Evolutionary conservation across 2,329 filamentous ascomycete species (phyloP), one percentile per base, ranked within the genome.

Genomic region (Pseudocercospora fijiensis): DNA sequence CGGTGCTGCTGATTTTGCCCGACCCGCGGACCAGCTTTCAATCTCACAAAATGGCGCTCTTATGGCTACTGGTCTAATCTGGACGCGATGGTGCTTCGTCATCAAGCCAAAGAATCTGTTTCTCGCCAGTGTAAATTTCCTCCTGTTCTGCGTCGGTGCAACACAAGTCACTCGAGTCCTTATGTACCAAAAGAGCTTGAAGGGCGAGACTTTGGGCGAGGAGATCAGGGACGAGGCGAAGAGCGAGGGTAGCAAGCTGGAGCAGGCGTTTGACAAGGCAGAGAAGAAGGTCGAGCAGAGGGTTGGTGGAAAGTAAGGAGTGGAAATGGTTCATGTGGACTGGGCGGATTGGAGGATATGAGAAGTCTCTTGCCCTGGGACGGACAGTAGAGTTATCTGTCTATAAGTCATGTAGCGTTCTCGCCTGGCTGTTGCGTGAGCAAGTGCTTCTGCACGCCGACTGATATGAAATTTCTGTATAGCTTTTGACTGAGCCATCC

Each of bases 21-120:
- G 95, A 71, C 95, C 95, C 30, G 92, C 90, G 67, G 91, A 96
- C 78, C 92, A 92, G 79, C 91, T 99, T 71, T 97, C 93, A 45
- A 83, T 97, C 67, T 95, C 91, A 28, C 93, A 97, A 81, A 99
- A 98, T 82, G 83, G 84, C 57, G 94, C 95, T 64, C 86, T 99
- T 71, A 95, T 91, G 76, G 88, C 88, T 72, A 99, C 95, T 9
- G 95, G 95, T 70, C 80, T 90, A 69, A 99, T 99, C 85, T 99
- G 95, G 95, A 99, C 95, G 52, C 87, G 95, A 71, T 99, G 95
- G 95, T 99, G 95, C 84, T 85, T 98, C 76, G 90, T 99, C 78
- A 99, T 99, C 81, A 92, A 88, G 79, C 95, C 95, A 63, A 88
- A 88, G 80, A 99, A 99, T 84, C 82, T 92, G 75, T 89, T 97